A percentile compares a stretch with the other conserved stretches of the same genome.
Evolutionary conservation across 225 moss, liverwort and hornwort species (phyloP).

Genomic region (Antitrichia curtipendula): DNA sequence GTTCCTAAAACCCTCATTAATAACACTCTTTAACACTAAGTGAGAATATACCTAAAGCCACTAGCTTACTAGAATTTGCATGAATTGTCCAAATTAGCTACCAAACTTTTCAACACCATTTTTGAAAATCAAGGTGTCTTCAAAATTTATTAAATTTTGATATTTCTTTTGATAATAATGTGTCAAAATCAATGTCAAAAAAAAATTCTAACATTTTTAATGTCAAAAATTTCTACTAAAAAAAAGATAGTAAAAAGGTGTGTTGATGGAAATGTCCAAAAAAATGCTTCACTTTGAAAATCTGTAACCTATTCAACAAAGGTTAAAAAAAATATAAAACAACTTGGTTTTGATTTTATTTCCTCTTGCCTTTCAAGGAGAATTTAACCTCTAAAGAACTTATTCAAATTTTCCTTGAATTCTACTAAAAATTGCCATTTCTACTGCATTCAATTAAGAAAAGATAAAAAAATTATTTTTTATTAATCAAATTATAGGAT

Average conservation of each 20-base stretch:
- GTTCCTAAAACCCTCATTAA: no score
- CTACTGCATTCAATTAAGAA: background rate
- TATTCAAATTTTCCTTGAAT: background rate
- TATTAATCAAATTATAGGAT: background rate
- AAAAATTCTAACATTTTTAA: background rate
- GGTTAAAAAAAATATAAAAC: background rate
- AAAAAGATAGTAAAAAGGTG: background rate
- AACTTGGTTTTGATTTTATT: background rate
- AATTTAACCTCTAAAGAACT: fast-evolving
- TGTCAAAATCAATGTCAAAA: no score
- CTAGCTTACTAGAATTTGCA: no score
- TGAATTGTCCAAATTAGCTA: background rate
- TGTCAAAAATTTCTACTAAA: background rate
- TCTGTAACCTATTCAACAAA: background rate
- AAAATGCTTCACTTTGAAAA: background rate
- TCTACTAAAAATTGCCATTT: fast-evolving
- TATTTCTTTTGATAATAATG: background rate
- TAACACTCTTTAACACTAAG: no score
- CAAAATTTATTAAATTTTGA: background rate
- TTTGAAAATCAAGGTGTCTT: background rate
- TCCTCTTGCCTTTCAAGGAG: fast-evolving
- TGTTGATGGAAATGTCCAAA: background rate
- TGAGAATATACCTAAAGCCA: no score
- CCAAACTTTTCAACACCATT: background rate
- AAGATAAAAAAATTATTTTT: no score